Base-by-base conservation (phyloP, 2,329 filamentous ascomycete species). In the Fusarium pseudoanthophilum region DNA sequence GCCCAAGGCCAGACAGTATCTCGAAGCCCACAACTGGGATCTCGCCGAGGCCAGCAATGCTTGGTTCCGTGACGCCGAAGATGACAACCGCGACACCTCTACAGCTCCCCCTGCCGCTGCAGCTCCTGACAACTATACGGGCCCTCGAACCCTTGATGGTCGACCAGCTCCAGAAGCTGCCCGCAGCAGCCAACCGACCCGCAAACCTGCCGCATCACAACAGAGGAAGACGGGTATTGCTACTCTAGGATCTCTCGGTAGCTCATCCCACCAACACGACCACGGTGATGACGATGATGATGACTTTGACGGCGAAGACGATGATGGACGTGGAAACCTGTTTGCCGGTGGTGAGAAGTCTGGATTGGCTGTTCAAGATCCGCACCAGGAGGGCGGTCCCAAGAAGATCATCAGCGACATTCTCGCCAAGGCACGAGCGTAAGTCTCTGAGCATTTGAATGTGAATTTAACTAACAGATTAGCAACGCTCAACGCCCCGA, bases 341-440 rank as follows among this genome's bases (percentile, higher is more conserved):
- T 96, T 95, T 81, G 92, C 94, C 26, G 94, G 94, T 58, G 94
- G 94, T 39, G 94, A 95, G 83, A 96, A 96, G 86, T 95, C 93
- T 36, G 91, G 89, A 1, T 81, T 92, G 51, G 91, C 91, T 28
- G 88, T 92, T 30, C 90, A 92, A 77, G 91, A 92, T 75, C 91
- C 91, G 2, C 78, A 80, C 9, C 82, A 85, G 57, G 83, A 86
- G 16, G 81, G 81, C 5, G 87, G 88, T 45, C 83, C 88, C 1
- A 84, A 85, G 77, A 87, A 86, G 73, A 84, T 92, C 64, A 88
- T 92, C 73, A 87, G 87, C 61, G 90, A 92, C 69, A 90, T 92
- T 66, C 80, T 92, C 15, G 87, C 89, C 76, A 91, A 91, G 78
- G 91, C 91, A 2, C 87, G 85, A 80, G 87, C 86, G 90, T 92